Conservation (phyloP, 116 monocot genomes). For the Thalassia testudinum region DNA sequence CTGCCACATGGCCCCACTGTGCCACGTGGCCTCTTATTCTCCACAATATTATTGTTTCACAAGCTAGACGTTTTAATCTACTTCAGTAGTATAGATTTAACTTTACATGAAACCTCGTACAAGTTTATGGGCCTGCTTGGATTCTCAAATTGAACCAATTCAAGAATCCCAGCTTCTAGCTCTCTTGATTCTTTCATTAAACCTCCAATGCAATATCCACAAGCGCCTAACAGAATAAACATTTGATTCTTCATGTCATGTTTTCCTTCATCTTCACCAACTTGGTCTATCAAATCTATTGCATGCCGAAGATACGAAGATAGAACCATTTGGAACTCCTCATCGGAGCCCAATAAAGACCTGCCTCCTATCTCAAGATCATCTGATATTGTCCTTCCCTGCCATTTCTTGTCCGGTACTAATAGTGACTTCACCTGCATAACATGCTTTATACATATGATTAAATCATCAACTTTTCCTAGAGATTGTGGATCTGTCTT, state of each 20-base stretch:
- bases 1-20: too few species aligned
- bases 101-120: conserved; percentile 26
- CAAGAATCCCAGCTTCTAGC: conserved; percentile 29
- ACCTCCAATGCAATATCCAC: conserved; percentile 32
- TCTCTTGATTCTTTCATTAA: conserved; percentile 31
- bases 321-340: too few species aligned
- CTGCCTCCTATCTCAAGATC: conserved; percentile 24
- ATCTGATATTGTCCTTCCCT: conserved; percentile 1
- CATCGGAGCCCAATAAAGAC: background rate
- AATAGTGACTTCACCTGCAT: conserved; percentile 4
- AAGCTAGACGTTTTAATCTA: too few species aligned
- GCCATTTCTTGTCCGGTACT: conserved; percentile 7
- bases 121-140: conserved; percentile 21
- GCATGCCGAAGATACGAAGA: too few species aligned
- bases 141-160: conserved; percentile 40
- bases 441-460: conserved; percentile 14
- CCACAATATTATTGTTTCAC: too few species aligned
- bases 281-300: too few species aligned
- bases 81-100: conserved; percentile 1
- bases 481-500: conserved; percentile 16
- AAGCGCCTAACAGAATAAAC: conserved; percentile 11
- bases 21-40: too few species aligned
- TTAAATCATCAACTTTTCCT: conserved; percentile 6
- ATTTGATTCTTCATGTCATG: conserved; percentile 3
- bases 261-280: background rate